These are phyloP conservation scores for Rubia yunnanensis DNA, from an alignment of 257 asterid genomes.

Conservation along the genomic window DNA sequence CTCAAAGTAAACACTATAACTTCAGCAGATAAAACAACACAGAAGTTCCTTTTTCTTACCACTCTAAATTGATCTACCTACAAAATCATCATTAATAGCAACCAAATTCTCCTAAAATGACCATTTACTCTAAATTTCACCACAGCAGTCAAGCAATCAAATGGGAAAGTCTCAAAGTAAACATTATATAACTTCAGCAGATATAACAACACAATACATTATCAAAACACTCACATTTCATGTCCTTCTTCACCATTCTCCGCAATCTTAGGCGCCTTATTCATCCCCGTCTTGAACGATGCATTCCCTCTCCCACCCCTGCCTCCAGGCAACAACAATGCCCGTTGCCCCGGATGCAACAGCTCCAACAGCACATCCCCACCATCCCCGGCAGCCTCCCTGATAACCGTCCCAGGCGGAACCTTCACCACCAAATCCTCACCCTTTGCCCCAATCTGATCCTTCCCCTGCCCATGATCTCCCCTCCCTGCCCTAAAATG, in stretches of 20 bases:
- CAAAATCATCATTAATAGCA: neutral
- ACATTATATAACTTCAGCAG: neutral
- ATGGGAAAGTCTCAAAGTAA: neutral
- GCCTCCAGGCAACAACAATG: conserved; percentile 76
- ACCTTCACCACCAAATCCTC: conserved; percentile 72
- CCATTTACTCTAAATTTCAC: neutral
- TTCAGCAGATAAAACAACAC: neutral
- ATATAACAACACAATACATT: conserved; percentile 7
- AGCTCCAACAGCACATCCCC: conserved; percentile 60
- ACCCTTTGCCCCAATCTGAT: conserved; percentile 74
- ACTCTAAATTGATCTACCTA: neutral
- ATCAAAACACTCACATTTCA: conserved; percentile 54
- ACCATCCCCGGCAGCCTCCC: conserved; percentile 47
- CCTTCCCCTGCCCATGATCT: conserved; percentile 75
- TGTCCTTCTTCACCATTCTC: conserved; percentile 92
- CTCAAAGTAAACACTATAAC: neutral
- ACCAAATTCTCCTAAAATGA: neutral
- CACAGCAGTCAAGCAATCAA: neutral
- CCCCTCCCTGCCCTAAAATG: conserved; percentile 91
- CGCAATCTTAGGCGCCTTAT: conserved; percentile 88
- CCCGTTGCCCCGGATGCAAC: conserved; percentile 73
- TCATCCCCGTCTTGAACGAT: conserved; percentile 65
- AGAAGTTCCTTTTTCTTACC: neutral
- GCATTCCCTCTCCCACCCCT: conserved; percentile 97
- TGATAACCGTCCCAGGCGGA: conserved; percentile 86